Evolutionary conservation across 2,329 filamentous ascomycete species (phyloP).

Genomic region (Ophiocordyceps australis): DNA sequence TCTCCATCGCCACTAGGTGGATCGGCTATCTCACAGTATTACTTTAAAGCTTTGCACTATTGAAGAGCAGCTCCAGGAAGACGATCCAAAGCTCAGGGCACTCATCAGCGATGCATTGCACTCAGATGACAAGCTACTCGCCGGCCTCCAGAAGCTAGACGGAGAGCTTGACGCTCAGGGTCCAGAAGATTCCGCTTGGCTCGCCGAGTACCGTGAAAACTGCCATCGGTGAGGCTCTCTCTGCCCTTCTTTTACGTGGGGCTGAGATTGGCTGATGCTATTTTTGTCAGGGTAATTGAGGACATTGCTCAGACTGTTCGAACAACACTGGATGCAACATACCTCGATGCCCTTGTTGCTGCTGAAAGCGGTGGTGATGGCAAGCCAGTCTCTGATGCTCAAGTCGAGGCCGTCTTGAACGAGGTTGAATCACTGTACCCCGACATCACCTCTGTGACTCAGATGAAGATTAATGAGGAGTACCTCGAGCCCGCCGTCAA

Average conservation of each 20-base stretch:
- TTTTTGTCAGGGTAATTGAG: conserved; percentile 38
- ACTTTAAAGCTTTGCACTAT: conserved; percentile 26
- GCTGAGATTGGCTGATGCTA: too few species aligned
- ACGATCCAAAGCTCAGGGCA: conserved; percentile 24
- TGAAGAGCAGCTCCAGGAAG: conserved; percentile 28
- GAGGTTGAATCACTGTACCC: conserved; percentile 53
- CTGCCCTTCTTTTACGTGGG: not conserved
- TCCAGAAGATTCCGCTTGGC: conserved; percentile 29
- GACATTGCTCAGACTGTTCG: conserved; percentile 35
- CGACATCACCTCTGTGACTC: conserved; percentile 50
- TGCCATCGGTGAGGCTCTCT: conserved; percentile 27
- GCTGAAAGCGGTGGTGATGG: conserved; percentile 10
- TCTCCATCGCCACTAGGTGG: conserved; percentile 23
- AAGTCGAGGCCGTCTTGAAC: conserved; percentile 33
- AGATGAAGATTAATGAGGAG: conserved; percentile 54
- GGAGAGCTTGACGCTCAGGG: conserved; percentile 37
- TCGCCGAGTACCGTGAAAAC: conserved; percentile 38
- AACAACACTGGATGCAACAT: conserved; percentile 35
- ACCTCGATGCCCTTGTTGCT: conserved; percentile 24
- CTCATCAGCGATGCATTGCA: conserved; percentile 30
- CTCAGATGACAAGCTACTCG: conserved; percentile 47
- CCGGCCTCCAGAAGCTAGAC: conserved; percentile 47
- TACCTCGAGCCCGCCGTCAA: conserved; percentile 41
- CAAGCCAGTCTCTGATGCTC: conserved; percentile 13
- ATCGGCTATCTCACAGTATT: conserved; percentile 27